Base-by-base conservation (phyloP, 768 basidiomycete species). In the Leccinum variicolor region DNA sequence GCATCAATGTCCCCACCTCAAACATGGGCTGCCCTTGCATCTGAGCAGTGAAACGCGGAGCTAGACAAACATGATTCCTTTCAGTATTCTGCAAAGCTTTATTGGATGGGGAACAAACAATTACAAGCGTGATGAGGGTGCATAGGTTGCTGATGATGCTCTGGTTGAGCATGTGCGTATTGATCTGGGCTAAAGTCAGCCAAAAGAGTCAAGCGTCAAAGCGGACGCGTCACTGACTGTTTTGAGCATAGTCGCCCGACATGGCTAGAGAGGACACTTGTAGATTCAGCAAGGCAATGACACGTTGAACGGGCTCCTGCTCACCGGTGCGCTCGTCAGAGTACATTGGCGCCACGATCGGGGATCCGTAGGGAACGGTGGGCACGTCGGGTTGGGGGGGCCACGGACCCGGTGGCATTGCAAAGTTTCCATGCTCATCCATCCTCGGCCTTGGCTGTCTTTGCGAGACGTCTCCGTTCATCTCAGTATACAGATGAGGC, bases 271-370 rank as follows among this genome's bases (percentile, higher is more conserved):
- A 53, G 36, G 57, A 52, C 14, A 59, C 62, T 61, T 62, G 52
- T 56, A 57, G 43, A 64, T 57, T 60, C 59, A 63, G 61, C 51
- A 48, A 62, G 53, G 53, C 57, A 34, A 54, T 15, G 46, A 49
- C 53, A 58, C 41, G 55, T 50, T 47, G 50, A 55, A 56, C 56
- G 50, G 52, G 55, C 51, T 54, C 50, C 19, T 51, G 50, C 79
- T 66, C 65, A 84, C 85, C 77, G 53, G 81, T 78, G 58, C 83
- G 80, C 64, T 85, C 83, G 62, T 81, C 83, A 55, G 84, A 78
- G 69, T 81, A 84, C 68, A 81, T 76, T 63, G 77, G 76, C 8
- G 78, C 59, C 39, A 81, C 66, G 50, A 74, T 73, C 54, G 78
- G 72, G n/a, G 77, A 67, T 41, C 72, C 75, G 62, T 82, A 84